Base-by-base conservation (phyloP, 495 filamentous ascomycete genomes). In the Aspergillus funiculosus region DNA sequence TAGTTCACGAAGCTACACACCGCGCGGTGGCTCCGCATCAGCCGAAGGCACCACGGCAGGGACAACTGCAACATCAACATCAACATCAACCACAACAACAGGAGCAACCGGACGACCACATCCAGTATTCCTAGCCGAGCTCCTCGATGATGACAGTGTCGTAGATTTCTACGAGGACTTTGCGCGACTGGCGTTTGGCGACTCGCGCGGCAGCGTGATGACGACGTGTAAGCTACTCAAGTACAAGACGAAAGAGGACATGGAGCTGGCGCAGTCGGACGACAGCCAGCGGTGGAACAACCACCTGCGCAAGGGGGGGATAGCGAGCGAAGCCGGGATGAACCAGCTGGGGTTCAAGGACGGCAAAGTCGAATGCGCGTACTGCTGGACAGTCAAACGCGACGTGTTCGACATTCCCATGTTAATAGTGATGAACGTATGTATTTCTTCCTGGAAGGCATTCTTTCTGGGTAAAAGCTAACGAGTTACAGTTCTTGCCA, bases 321-420 rank as follows among this genome's bases (percentile, higher is more conserved):
- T 91, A 54, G 81, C 83, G 43, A 82, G 83, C 31, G 82, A 94
- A 60, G 80, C 82, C 50, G 86, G 80, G 0, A 85, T 92, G 65
- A 72, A 74, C 39, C 78, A 79, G 28, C 72, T 88, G 32, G 82
- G 89, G 1, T 82, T 85, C 61, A 85, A 81, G 59, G 89, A 95
- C 50, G 92, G 91, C 48, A 91, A 89, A 65, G 82, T 97, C 37
- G 87, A 95, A 58, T 95, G 89, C 71, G 87, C 81, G 55, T 94
- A 89, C 67, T 91, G 85, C 70, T 98, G 92, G 91, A 89, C 87
- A 50, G 89, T 97, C 45, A 92, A 90, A 73, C 74, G 92, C 48
- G 92, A 98, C 64, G 86, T 92, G 34, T 98, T 97, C 69, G 92
- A 96, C 64, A 95, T 98, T 63, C 92, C 92, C 20, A 96, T 95